Evolutionary conservation across 805 yeast species (phyloP).

Genomic region (Hanseniaspora jakobsenii): DNA sequence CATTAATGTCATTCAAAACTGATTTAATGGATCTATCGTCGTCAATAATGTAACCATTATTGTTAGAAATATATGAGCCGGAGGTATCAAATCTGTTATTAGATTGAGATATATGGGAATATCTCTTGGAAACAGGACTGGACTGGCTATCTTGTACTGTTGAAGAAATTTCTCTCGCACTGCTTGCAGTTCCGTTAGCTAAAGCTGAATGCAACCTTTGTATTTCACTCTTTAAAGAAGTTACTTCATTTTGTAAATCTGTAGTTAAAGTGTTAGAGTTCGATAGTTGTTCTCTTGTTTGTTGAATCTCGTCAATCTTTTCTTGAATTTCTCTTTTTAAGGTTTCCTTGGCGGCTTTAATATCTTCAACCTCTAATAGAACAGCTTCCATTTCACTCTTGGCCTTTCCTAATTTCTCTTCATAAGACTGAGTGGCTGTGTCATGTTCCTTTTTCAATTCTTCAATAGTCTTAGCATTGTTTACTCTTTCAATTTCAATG

Average conservation of each 20-base stretch:
- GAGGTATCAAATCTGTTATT: slow-evolving; percentile 19
- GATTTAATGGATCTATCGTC: slow-evolving; percentile 33
- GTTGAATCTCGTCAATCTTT: slow-evolving; percentile 49
- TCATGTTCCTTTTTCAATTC: slow-evolving; percentile 38
- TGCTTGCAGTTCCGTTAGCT: slow-evolving; percentile 26
- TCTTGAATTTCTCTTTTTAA: slow-evolving; percentile 51
- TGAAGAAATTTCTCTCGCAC: too few relatives aligned
- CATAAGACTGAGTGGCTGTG: slow-evolving; percentile 38
- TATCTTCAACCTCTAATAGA: slow-evolving; percentile 44
- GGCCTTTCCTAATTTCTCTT: slow-evolving; percentile 43
- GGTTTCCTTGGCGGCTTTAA: slow-evolving; percentile 48
- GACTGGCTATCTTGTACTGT: slow-evolving; percentile 15
- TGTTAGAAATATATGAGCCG: slow-evolving; percentile 3
- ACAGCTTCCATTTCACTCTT: slow-evolving; percentile 48
- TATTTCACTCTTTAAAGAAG: slow-evolving; percentile 37
- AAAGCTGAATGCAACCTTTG: slow-evolving; percentile 31
- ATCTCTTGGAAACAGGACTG: slow-evolving; percentile 12
- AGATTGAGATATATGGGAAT: slow-evolving; percentile 18
- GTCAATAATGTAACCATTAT: slow-evolving; percentile 23
- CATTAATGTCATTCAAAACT: slow-evolving; percentile 59
- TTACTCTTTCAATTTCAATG: slow-evolving; percentile 44
- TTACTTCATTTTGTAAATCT: slow-evolving; percentile 51
- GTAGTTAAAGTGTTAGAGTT: slow-evolving; percentile 53
- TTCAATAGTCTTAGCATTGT: slow-evolving; percentile 37
- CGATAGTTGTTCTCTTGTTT: slow-evolving; percentile 45